A percentile compares a stretch with the other conserved stretches of the same genome.
Conservation (phyloP, 805 yeast genomes). For the Torulaspora franciscae region DNA sequence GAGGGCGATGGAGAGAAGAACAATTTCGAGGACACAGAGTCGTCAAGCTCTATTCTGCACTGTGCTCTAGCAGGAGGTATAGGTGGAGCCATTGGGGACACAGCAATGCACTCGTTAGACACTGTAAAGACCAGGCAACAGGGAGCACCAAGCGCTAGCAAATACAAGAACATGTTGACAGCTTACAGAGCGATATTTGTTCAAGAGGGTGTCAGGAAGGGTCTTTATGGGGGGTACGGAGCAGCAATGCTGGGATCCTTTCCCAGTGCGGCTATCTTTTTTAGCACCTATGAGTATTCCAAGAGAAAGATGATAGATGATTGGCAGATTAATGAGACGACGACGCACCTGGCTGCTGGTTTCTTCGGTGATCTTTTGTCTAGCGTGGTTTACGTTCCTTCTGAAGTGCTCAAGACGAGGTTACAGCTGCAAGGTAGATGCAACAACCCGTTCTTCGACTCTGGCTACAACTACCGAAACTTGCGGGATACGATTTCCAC, state of each 20-base stretch:
- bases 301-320: constrained; percentile 67
- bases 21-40: constrained; percentile 1
- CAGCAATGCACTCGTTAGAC: constrained; percentile 91
- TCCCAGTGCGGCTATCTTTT: constrained; percentile 92
- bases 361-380: constrained; percentile 90
- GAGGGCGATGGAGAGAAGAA: not conserved
- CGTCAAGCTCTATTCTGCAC: constrained; percentile 42
- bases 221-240: constrained; percentile 85
- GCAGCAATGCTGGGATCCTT: constrained; percentile 92
- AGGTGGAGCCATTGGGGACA: constrained; percentile 92
- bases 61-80: constrained; percentile 87
- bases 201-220: constrained; percentile 81
- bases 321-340: constrained; percentile 65
- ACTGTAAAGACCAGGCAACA: constrained; percentile 97
- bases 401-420: constrained; percentile 90
- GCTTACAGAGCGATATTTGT: constrained; percentile 71
- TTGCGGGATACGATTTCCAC: constrained; percentile 63
- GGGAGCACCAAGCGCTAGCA: constrained; percentile 64
- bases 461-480: constrained; percentile 86
- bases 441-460: constrained; percentile 70
- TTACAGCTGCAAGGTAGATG: constrained; percentile 85
- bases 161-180: constrained; percentile 68
- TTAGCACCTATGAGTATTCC: constrained; percentile 80
- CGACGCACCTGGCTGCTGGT: constrained; percentile 79
- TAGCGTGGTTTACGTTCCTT: constrained; percentile 86